phyloP scores from a whole-genome alignment of 2,329 filamentous ascomycete species.

The Fusarium torulosum region DNA sequence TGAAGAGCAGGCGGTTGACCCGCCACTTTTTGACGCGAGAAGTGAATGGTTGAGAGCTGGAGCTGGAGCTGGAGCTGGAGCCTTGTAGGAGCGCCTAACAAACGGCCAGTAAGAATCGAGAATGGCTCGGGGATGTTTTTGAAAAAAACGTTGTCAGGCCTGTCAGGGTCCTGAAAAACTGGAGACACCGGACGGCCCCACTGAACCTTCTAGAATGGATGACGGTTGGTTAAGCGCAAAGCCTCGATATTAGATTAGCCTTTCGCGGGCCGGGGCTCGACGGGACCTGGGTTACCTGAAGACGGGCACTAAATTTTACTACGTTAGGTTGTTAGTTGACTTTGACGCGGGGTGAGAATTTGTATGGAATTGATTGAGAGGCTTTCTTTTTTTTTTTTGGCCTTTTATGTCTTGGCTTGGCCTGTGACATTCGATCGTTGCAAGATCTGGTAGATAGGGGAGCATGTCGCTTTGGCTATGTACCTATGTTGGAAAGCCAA shows the following conservation, averaged over 20 bases:
- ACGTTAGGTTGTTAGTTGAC: constrained; percentile 23
- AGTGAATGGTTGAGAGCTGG: constrained; percentile 11
- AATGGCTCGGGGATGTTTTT: constrained; percentile 19
- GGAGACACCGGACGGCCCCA: constrained; percentile 49
- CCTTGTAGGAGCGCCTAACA: constrained; percentile 24
- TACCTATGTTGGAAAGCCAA: constrained; percentile 2
- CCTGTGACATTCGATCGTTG: constrained; percentile 12
- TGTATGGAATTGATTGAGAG: constrained; percentile 15
- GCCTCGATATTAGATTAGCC: constrained; percentile 49
- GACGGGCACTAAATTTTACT: constrained; percentile 42
- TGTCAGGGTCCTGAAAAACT: constrained; percentile 22
- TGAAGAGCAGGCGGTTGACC: constrained; percentile 18
- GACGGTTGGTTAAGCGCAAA: constrained; percentile 52
- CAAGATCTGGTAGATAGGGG: constrained; percentile 3
- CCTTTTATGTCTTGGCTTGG: constrained; percentile 7
- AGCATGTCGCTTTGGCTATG: constrained; percentile 4
- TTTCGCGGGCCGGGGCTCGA: constrained; percentile 23
- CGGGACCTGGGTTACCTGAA: constrained; percentile 3
- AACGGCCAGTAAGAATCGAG: constrained; percentile 22
- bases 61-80: constrained; percentile 9
- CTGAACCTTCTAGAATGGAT: constrained; percentile 61
- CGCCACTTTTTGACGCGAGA: constrained; percentile 15
- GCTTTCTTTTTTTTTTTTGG: constrained; percentile 10
- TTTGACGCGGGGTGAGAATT: constrained; percentile 28
- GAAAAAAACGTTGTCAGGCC: constrained; percentile 19